These are phyloP conservation scores for Boletellus emodensis DNA, from an alignment of 768 basidiomycete genomes.

Conservation along the genomic window DNA sequence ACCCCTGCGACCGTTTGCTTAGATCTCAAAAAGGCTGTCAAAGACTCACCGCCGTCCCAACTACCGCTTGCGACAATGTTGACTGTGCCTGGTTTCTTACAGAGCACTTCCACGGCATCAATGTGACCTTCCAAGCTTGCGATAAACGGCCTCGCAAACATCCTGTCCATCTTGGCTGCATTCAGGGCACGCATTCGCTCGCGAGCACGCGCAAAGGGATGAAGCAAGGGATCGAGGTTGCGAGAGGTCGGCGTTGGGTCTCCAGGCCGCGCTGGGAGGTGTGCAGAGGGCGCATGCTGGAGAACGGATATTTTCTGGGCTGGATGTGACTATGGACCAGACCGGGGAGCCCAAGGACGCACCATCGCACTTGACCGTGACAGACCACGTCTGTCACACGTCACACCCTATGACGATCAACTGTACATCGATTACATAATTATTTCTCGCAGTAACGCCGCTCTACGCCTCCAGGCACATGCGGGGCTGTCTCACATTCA, in stretches of 20 bases:
- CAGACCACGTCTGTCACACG: no score
- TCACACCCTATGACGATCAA: no score
- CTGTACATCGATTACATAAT: no score
- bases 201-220: conserved; percentile 89
- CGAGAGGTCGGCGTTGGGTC: conserved; percentile 86
- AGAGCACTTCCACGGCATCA: conserved; percentile 88
- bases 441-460: no score
- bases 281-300: conserved; percentile 73
- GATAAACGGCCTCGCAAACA: conserved; percentile 97
- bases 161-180: conserved; percentile 93
- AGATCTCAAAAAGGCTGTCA: not conserved
- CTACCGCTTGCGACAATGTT: conserved; percentile 85
- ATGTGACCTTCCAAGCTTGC: conserved; percentile 87
- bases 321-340: conserved; percentile 2
- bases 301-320: conserved; percentile 80
- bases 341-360: not conserved
- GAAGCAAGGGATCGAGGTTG: conserved; percentile 92
- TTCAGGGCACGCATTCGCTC: conserved; percentile 93
- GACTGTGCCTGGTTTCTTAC: conserved; percentile 67
- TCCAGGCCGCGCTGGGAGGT: conserved; percentile 71
- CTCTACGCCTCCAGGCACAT: no score
- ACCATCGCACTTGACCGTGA: conserved; percentile 8
- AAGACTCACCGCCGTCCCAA: conserved; percentile 86
- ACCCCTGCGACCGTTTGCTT: conserved; percentile 49
- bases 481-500: not conserved